Evolutionary conservation across 2,329 filamentous ascomycete genomes (phyloP).

Genomic region (Monosporascus sp.): DNA sequence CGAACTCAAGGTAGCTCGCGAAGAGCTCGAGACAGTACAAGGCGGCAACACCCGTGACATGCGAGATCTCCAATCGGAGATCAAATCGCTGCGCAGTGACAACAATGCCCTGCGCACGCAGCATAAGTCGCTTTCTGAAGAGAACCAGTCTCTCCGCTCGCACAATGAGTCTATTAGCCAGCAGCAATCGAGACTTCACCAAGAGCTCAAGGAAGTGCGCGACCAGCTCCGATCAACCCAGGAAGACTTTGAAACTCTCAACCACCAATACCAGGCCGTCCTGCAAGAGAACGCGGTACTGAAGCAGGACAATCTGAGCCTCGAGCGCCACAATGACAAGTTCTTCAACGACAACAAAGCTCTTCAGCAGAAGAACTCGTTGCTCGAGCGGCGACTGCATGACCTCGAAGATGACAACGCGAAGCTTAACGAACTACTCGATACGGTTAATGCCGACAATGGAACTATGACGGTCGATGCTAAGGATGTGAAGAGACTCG

Average conservation of each 20-base stretch:
- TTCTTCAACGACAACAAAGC: slow-evolving; percentile 46
- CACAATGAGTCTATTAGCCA: slow-evolving; percentile 36
- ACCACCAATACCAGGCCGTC: slow-evolving; percentile 23
- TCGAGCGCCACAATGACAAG: slow-evolving; percentile 50
- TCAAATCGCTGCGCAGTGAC: slow-evolving; percentile 36
- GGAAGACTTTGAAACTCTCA: slow-evolving; percentile 36
- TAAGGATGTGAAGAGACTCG: slow-evolving; percentile 17
- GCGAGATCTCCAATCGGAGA: slow-evolving; percentile 32
- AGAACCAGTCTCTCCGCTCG: slow-evolving; percentile 40
- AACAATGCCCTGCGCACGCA: slow-evolving; percentile 37
- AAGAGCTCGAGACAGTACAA: slow-evolving; percentile 35
- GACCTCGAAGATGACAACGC: slow-evolving; percentile 42
- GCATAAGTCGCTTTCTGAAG: slow-evolving; percentile 36
- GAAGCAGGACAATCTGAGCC: slow-evolving; percentile 46
- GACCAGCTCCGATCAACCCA: slow-evolving; percentile 31
- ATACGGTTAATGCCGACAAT: slow-evolving; percentile 23
- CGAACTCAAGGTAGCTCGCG: slow-evolving; percentile 37
- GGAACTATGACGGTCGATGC: slow-evolving; percentile 15
- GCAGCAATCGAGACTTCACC: slow-evolving; percentile 40
- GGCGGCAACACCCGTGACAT: slow-evolving; percentile 24
- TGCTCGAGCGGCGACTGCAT: slow-evolving; percentile 41
- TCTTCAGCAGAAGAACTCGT: slow-evolving; percentile 36
- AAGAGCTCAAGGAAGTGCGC: slow-evolving; percentile 22
- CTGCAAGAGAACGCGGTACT: slow-evolving; percentile 37
- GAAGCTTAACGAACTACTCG: slow-evolving; percentile 43